Base-by-base conservation (phyloP, 176 grass and related monocot genomes). In the Rhynchospora tenuis region DNA sequence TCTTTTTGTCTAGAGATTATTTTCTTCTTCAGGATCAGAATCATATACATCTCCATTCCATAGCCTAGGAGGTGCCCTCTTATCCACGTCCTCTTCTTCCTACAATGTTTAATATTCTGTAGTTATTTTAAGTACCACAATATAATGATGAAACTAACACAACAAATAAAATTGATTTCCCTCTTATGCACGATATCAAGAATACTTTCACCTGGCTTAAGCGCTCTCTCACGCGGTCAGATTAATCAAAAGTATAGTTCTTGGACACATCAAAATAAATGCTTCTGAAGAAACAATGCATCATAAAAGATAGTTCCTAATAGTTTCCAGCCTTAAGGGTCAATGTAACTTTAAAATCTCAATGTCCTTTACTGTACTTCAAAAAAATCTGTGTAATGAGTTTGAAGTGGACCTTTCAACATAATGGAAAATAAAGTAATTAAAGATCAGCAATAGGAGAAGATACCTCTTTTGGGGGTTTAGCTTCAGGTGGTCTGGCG, bases 41-140 rank as follows among this genome's bases (percentile, higher is more conserved):
- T 92, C 93, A 81, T 92, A 88, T 55, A 61, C 81, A 61, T 89
- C 93, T 73, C 88, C 93, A 13, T 83, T 90, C 93, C 90, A 95
- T 80, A 92, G 82, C 86, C 88, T 88, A 68, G 82, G 86, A 84
- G 87, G 80, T 86, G 90, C 84, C 89, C 88, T 90, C 82, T 81
- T 86, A 33, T 92, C 93, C 81, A 90, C 83, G 48, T 92, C 84
- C 60, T 87, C 88, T 85, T 90, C 93, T 87, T 89, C 80, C 93
- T 95, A 83, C 66, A 90, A 23, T 80, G 77, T 17, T 7, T 64
- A 57, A 88, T 70, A 50, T 54, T 55, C 15, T 10, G 47, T 28
- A 23, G 46, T 75, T 52, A 28, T 22, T 54, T n/a, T 24, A 20
- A 76, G 26, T 45, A 28, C 24, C 28, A 48, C 24, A 76, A 17